Base-by-base conservation (phyloP, 129 eudicot species). In the Flaveria brownii region DNA sequence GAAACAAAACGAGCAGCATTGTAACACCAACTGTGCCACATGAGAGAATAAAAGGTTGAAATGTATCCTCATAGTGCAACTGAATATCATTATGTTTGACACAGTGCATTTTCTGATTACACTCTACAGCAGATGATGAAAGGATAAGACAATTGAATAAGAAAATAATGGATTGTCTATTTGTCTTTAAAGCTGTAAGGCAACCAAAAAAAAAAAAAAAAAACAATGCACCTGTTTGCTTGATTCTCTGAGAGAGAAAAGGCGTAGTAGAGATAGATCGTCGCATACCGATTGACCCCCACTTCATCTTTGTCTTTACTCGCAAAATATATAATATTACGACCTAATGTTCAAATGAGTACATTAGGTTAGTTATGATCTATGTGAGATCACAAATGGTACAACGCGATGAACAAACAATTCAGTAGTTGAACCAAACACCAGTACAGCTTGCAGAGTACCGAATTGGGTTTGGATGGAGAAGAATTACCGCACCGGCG, bases 211-310 rank as follows among this genome's bases (percentile, higher is more conserved):
- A 3, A 28, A 26, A 25, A 70, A 18, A 61, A 17, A 43, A 68
- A 9, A 76, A 61, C 8, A 39, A 9, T 1, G 22, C 62, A 93
- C 98, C 98, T 88, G 98, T 86, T 85, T 88, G 95, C 77, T 93
- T 90, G 70, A 86, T 85, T 85, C 98, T 88, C 6, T 83, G 81
- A 57, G 72, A 83, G 23, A 88, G 80, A 71, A 59, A 79, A 50
- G 94, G 76, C 18, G 63, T 45, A 2, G 92, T 86, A 46, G 84
- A 85, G 51, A 92, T 82, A n/a, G 84, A 72, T 15, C 96, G 78
- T 25, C 78, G 76, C 11, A 54, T 74, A 77, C 72, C 39, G 13
- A 83, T 59, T 18, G 75, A 26, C 8, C 30, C 66, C 3, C 68
- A 17, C 68, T 28, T 63, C 86, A 78, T 86, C 76, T 76, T 73